Base-by-base conservation (phyloP, 1,139 yeast species). In the Blastobotrys ciferrii region DNA sequence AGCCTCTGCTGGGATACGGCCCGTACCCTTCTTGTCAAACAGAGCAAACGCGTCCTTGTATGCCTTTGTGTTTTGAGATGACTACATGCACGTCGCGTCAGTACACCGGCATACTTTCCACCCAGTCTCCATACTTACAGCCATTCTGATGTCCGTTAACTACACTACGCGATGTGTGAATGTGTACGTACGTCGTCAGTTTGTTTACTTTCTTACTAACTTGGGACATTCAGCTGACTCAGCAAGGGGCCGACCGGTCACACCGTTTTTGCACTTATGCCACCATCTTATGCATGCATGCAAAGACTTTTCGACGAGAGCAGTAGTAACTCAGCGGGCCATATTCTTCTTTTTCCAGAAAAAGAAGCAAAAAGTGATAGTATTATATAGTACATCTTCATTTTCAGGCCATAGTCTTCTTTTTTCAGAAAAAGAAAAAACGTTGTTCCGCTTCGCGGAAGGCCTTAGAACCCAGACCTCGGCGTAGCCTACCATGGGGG, bases 31-130 rank as follows among this genome's bases (percentile, higher is more conserved):
- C 72, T 91, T 91, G 74, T 94, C 98, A 67, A 92, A 94, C 49
- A 94, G 82, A 30, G 98, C 95, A 70, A 94, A 94, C 20, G 97
- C 97, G 77, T 92, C 98, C 71, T 87, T 89, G 74, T 88, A 87
- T 43, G 94, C 85, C 67, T 86, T 87, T 37, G 70, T 66, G 47
- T 59, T 59, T 42, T 58, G 61, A 18, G 60, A 46, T 25, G 56
- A 56, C 57, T 53, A 32, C 11, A 18, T 19, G 32, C 36, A 33
- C 36, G 32, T 13, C 7, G 23, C 14, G 13, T 14, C 15, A 13
- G 28, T 31, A 18, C 2, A 17, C 11, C 11, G 13, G 9, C 11
- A 18, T n/a, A 2, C 11, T 17, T 14, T 5, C 28, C 28, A 9
- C 9, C 28, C 28, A 23, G 28, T 9, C 9, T 6, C 14, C 33